Evolutionary conservation across 2,329 filamentous ascomycete species (phyloP).

Genomic region (Exophiala sp.): DNA sequence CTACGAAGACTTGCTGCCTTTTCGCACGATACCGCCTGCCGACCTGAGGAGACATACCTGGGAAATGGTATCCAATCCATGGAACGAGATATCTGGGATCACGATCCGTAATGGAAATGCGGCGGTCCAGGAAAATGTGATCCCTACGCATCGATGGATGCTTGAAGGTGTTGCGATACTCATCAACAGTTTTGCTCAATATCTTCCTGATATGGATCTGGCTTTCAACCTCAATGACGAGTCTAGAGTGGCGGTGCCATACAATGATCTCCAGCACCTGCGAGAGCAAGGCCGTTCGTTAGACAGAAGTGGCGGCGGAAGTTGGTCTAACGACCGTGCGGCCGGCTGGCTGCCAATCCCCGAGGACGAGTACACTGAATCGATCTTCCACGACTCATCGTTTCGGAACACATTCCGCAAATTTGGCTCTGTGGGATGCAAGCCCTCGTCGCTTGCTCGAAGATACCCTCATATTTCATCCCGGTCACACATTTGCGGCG

Average conservation of each 20-base stretch:
- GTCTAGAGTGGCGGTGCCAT: constrained; percentile 54
- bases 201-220: constrained; percentile 61
- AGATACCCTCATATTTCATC: constrained; percentile 59
- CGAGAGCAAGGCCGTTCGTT: constrained; percentile 30
- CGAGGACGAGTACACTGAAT: constrained; percentile 34
- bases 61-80: constrained; percentile 51
- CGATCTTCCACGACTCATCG: constrained; percentile 40
- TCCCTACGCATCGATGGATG: constrained; percentile 58
- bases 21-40: constrained; percentile 50
- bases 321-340: constrained; percentile 39
- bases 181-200: constrained; percentile 52
- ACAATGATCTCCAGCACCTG: constrained; percentile 40
- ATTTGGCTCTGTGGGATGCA: constrained; percentile 55
- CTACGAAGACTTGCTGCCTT: constrained; percentile 54
- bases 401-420: constrained; percentile 40
- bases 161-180: constrained; percentile 53
- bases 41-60: constrained; percentile 53
- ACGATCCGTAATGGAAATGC: constrained; percentile 54
- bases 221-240: constrained; percentile 63
- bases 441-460: constrained; percentile 58
- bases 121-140: constrained; percentile 48
- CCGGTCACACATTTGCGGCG: constrained; percentile 60
- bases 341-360: constrained; percentile 39
- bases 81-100: constrained; percentile 56
- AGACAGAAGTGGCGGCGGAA: constrained; percentile 11